Conservation (phyloP, 768 basidiomycete genomes). For the Suillus subluteus region DNA sequence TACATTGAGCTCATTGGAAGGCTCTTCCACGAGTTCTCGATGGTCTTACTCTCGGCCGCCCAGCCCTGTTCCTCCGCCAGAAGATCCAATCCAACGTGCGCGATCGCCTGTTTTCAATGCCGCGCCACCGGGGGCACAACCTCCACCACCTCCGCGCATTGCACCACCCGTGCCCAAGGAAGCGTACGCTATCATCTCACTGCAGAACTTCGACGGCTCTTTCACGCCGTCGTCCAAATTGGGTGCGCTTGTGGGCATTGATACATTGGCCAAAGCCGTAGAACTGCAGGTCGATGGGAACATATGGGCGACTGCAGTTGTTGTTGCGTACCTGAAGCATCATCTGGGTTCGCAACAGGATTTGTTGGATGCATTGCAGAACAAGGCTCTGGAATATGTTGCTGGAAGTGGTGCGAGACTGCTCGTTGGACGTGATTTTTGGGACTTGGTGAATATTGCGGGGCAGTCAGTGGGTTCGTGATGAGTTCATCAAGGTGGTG, state of each 20-base stretch:
- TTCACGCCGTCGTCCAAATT: slow-evolving; percentile 41
- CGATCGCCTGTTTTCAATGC: slow-evolving; percentile 37
- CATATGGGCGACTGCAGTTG: slow-evolving; percentile 54
- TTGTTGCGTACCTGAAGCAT: slow-evolving; percentile 47
- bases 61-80: slow-evolving; percentile 27
- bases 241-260: slow-evolving; percentile 39
- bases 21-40: slow-evolving; percentile 40
- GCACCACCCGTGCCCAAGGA: slow-evolving; percentile 21
- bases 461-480: background rate
- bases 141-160: slow-evolving; percentile 4
- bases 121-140: slow-evolving; percentile 11
- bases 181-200: slow-evolving; percentile 40
- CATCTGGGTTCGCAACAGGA: slow-evolving; percentile 41
- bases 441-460: slow-evolving; percentile 4
- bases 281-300: slow-evolving; percentile 35
- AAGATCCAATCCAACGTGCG: slow-evolving; percentile 30
- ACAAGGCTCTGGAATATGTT: slow-evolving; percentile 48
- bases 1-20: slow-evolving; percentile 52
- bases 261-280: slow-evolving; percentile 34
- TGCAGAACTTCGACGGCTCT: slow-evolving; percentile 53
- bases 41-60: slow-evolving; percentile 30
- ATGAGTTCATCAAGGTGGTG: background rate
- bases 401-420: slow-evolving; percentile 11
- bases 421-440: slow-evolving; percentile 14
- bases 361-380: slow-evolving; percentile 43